Evolutionary conservation across 2,329 filamentous ascomycete species (phyloP).

Genomic region (Raffaelea albimanens): DNA sequence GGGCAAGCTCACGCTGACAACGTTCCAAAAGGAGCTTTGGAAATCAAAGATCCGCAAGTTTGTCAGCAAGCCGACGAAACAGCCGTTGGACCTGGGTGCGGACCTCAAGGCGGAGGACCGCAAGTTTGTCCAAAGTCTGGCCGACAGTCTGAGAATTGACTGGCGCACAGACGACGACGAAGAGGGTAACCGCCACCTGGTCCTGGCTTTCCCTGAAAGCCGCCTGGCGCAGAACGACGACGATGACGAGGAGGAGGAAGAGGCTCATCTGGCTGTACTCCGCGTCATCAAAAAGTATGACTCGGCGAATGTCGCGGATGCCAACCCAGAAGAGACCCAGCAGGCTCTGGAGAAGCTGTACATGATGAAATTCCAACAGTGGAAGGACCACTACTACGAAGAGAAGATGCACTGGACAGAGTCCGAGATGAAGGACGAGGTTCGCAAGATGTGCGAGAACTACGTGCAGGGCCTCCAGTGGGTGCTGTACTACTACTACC

Average conservation of each 20-base stretch:
- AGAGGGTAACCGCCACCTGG: conserved; percentile 42
- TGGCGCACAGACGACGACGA: conserved; percentile 51
- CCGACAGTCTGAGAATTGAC: conserved; percentile 48
- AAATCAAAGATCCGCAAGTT: conserved; percentile 71
- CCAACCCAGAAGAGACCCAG: conserved; percentile 70
- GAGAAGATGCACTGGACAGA: conserved; percentile 83
- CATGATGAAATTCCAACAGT: conserved; percentile 77
- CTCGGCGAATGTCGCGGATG: conserved; percentile 74
- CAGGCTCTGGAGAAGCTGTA: conserved; percentile 75
- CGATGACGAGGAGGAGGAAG: conserved; percentile 62
- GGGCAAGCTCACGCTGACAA: conserved; percentile 64
- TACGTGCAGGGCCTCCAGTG: conserved; percentile 97
- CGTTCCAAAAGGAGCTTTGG: conserved; percentile 74
- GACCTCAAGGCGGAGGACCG: conserved; percentile 74
- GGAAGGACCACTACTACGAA: conserved; percentile 92
- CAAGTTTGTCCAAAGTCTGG: conserved; percentile 85
- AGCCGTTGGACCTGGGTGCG: conserved; percentile 63
- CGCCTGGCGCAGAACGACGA: conserved; percentile 7
- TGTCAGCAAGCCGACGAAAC: conserved; percentile 56
- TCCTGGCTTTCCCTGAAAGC: conserved; percentile 39
- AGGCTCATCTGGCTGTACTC: conserved; percentile 71
- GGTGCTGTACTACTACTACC: conserved; percentile 98
- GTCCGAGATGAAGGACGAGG: conserved; percentile 64
- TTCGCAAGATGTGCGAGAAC: conserved; percentile 80
- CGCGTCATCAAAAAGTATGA: conserved; percentile 87